Evolutionary conservation across 2,329 filamentous ascomycete genomes (phyloP).

Genomic region (Lithohypha guttulata): DNA sequence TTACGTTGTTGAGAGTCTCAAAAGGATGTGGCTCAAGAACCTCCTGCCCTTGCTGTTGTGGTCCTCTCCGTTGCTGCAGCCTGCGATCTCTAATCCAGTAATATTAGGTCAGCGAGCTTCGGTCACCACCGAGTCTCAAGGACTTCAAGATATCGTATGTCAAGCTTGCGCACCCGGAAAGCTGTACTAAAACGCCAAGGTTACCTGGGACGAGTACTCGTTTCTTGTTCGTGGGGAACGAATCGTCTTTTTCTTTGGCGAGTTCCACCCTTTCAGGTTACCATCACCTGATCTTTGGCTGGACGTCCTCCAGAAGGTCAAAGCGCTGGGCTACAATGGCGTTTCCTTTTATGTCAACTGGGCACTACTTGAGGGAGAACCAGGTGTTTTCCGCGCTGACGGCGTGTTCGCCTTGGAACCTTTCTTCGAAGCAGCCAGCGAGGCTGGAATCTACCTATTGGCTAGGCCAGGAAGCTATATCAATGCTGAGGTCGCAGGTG

Average conservation of each 20-base stretch:
- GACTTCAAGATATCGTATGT: background rate
- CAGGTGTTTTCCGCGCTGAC: conserved; percentile 56
- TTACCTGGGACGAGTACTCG: conserved; percentile 64
- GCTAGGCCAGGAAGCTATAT: conserved; percentile 65
- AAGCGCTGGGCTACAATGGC: conserved; percentile 66
- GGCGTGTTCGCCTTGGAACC: conserved; percentile 62
- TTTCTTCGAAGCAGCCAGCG: conserved; percentile 63
- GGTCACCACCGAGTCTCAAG: background rate
- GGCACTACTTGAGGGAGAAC: conserved; percentile 65
- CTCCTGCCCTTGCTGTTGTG: too few species aligned
- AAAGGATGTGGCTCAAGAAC: too few species aligned
- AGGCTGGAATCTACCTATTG: conserved; percentile 67
- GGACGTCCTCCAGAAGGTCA: conserved; percentile 74
- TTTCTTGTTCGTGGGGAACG: conserved; percentile 60
- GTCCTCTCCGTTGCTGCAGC: too few species aligned
- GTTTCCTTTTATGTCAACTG: conserved; percentile 73
- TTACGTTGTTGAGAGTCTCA: too few species aligned
- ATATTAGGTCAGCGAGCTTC: too few species aligned
- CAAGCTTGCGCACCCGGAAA: too few species aligned
- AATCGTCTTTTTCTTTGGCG: conserved; percentile 60
- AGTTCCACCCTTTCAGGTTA: conserved; percentile 60
- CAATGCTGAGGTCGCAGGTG: conserved; percentile 65
- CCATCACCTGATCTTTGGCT: conserved; percentile 54
- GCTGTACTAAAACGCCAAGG: too few species aligned
- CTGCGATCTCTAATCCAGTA: too few species aligned